Evolutionary conservation across 2,329 filamentous ascomycete genomes (phyloP).

Genomic region (Clarireedia hainanense): DNA sequence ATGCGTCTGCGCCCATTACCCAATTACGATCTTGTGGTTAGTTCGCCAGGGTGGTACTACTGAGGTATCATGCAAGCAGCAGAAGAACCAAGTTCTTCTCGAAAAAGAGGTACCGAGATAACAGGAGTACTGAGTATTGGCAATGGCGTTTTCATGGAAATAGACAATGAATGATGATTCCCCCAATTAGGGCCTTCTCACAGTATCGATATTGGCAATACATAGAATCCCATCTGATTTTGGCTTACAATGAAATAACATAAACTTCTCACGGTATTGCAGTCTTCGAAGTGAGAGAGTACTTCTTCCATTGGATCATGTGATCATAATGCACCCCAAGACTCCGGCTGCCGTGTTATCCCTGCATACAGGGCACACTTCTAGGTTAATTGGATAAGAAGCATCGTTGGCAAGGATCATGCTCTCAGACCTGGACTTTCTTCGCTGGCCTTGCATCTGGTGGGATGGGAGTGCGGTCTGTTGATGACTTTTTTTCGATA

Average conservation of each 20-base stretch:
- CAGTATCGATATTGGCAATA: no score
- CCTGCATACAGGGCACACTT: neutral
- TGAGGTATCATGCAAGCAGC: neutral
- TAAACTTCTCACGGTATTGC: no score
- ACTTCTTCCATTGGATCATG: neutral
- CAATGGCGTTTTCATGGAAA: slow-evolving; percentile 4
- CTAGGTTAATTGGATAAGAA: neutral
- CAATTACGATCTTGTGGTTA: neutral
- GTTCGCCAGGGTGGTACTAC: neutral
- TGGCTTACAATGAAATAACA: no score
- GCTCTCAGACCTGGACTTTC: neutral
- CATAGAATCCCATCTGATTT: no score
- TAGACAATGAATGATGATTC: slow-evolving; percentile 1
- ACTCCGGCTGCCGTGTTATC: neutral
- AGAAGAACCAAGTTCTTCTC: slow-evolving; percentile 1
- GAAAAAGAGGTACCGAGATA: slow-evolving; percentile 8
- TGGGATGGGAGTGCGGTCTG: neutral
- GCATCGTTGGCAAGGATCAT: neutral
- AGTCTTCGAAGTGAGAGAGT: no score
- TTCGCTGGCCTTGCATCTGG: neutral
- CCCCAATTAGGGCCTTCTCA: no score
- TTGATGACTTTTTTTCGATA: neutral
- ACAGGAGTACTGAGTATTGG: neutral
- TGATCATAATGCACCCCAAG: neutral
- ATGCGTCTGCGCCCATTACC: neutral